These are phyloP conservation scores for Gilbertella persicaria DNA, from an alignment of 371 early-diverging fungal species.

Conservation along the genomic window DNA sequence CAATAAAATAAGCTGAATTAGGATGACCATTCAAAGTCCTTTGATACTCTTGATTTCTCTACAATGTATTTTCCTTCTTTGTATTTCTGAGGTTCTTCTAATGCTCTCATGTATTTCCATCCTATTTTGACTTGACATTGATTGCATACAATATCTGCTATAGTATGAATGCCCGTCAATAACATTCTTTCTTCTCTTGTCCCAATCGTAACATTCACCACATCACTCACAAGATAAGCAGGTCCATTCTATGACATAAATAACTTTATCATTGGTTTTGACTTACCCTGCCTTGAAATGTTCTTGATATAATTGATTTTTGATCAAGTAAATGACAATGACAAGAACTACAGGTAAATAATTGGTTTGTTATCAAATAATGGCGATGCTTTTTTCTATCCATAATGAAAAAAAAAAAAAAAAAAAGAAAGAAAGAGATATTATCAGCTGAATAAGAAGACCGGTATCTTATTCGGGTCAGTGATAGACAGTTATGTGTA, in stretches of 20 bases:
- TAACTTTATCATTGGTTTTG: background rate
- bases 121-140: conserved; percentile 71
- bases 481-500: too few relatives aligned
- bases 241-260: conserved; percentile 55
- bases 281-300: conserved; percentile 28
- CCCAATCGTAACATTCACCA: conserved; percentile 66
- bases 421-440: background rate
- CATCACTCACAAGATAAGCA: conserved; percentile 69
- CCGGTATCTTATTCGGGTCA: too few relatives aligned
- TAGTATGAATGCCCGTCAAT: conserved; percentile 82
- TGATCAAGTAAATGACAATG: conserved; percentile 23
- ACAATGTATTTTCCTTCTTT: conserved; percentile 78
- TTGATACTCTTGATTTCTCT: conserved; percentile 52
- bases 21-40: conserved; percentile 43
- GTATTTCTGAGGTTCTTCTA: conserved; percentile 72
- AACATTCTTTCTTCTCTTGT: conserved; percentile 66
- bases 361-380: conserved; percentile 3
- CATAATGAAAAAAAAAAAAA: conserved; percentile 1
- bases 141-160: conserved; percentile 73
- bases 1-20: conserved; percentile 5
- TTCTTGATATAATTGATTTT: conserved; percentile 16
- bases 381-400: conserved; percentile 11
- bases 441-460: too few relatives aligned
- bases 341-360: conserved; percentile 19
- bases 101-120: conserved; percentile 55